phyloP scores from a whole-genome alignment of 345 rosid species.

The Carallia brachiata region DNA sequence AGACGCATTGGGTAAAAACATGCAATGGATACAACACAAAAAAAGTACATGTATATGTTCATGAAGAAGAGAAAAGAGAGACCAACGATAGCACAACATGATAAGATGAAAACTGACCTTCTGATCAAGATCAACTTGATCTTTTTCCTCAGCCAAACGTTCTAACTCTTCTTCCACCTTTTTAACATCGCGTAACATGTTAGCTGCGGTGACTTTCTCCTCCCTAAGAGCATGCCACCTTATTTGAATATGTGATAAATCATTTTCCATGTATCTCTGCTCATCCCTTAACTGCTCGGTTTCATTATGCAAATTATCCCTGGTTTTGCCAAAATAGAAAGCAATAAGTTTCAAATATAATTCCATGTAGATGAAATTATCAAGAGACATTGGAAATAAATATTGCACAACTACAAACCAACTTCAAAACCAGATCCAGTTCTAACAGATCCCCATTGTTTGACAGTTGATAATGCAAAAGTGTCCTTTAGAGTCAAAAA shows the following conservation, averaged over 20 bases:
- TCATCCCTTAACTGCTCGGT: conserved; percentile 71
- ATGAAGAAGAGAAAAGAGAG: not conserved
- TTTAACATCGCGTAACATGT: conserved; percentile 53
- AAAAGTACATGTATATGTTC: not conserved
- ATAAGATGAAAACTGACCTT: conserved; percentile 49
- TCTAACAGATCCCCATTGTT: not conserved
- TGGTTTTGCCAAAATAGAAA: conserved; percentile 22
- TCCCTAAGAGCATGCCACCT: conserved; percentile 80
- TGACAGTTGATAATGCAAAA: not conserved
- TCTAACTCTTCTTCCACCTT: conserved; percentile 85
- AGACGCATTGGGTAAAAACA: not conserved
- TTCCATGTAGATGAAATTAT: not conserved
- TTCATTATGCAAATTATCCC: conserved; percentile 72
- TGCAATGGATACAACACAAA: not conserved
- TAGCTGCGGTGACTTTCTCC: conserved; percentile 62
- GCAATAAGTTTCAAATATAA: not conserved
- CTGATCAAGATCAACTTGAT: conserved; percentile 74
- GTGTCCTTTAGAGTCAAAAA: conserved; percentile 7
- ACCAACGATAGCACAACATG: conserved; percentile 16
- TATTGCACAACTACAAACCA: not conserved
- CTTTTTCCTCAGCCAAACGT: conserved; percentile 70
- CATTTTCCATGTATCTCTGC: conserved; percentile 72
- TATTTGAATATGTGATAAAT: conserved; percentile 58
- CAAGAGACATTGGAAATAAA: not conserved
- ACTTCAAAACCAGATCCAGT: not conserved